A percentile compares a stretch with the other conserved stretches of the same genome.
These are phyloP conservation scores for Hysterium pulicare DNA, from an alignment of 2,329 filamentous ascomycete genomes.

Conservation along the genomic window DNA sequence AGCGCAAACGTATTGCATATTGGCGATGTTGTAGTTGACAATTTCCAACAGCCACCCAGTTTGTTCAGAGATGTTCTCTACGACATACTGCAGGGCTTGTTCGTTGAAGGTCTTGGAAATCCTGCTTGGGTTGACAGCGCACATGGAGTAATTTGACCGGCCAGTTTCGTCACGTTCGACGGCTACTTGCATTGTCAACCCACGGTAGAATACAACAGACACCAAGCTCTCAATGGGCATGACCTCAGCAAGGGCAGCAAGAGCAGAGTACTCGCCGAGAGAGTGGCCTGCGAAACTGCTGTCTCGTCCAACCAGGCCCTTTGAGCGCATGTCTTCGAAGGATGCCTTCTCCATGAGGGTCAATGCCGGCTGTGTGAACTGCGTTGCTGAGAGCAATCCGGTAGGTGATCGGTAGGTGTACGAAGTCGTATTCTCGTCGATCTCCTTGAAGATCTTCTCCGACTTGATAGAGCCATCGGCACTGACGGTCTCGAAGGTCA, in stretches of 20 bases:
- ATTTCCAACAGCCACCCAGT: slow-evolving; percentile 97
- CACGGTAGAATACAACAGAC: slow-evolving; percentile 98
- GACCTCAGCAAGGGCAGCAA: slow-evolving; percentile 93
- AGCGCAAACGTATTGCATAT: slow-evolving; percentile 67
- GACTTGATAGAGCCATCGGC: slow-evolving; percentile 92
- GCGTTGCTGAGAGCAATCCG: slow-evolving; percentile 90
- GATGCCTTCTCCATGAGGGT: slow-evolving; percentile 99
- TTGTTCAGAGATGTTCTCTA: slow-evolving; percentile 89
- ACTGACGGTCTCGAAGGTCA: slow-evolving; percentile 98
- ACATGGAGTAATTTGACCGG: slow-evolving; percentile 98
- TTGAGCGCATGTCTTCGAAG: slow-evolving; percentile 98
- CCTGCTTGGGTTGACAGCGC: slow-evolving; percentile 95
- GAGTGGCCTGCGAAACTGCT: slow-evolving; percentile 98
- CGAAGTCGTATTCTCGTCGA: slow-evolving; percentile 84
- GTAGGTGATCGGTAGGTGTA: slow-evolving; percentile 97
- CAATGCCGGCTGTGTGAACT: slow-evolving; percentile 96
- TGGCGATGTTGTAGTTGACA: slow-evolving; percentile 85
- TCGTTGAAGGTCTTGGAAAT: slow-evolving; percentile 99
- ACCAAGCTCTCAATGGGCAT: slow-evolving; percentile 99
- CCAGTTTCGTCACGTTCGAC: slow-evolving; percentile 92
- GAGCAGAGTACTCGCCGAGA: slow-evolving; percentile 94
- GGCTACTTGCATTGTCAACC: slow-evolving; percentile 97
- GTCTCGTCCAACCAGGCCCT: slow-evolving; percentile 91
- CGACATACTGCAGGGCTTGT: slow-evolving; percentile 92
- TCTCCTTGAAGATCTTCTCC: slow-evolving; percentile 99